A percentile compares a stretch with the other conserved stretches of the same genome.
Evolutionary conservation across 2,329 filamentous ascomycete species (phyloP).

Genomic region (Xylariaceae sp.): DNA sequence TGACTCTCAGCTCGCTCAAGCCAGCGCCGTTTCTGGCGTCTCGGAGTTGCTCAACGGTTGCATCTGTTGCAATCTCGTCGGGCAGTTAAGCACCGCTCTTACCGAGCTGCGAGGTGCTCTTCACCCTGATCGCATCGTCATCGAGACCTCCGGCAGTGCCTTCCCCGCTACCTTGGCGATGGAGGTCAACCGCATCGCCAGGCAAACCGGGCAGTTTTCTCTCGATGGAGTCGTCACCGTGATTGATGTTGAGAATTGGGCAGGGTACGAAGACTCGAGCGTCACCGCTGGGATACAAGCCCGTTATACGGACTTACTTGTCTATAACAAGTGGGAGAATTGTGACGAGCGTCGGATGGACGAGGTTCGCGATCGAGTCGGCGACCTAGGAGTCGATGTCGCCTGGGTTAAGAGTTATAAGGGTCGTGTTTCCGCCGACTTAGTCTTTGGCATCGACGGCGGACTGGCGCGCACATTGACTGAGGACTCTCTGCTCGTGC

Average conservation of each 20-base stretch:
- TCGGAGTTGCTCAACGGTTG: conserved; percentile 94
- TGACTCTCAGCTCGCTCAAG: conserved; percentile 85
- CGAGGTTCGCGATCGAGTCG: conserved; percentile 72
- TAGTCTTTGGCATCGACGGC: conserved; percentile 86
- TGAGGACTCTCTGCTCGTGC: conserved; percentile 34
- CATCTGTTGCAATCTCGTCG: conserved; percentile 98
- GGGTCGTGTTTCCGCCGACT: conserved; percentile 72
- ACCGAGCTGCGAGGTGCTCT: conserved; percentile 61
- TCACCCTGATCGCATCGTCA: conserved; percentile 78
- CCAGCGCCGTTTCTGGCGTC: conserved; percentile 80
- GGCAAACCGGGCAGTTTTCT: conserved; percentile 66
- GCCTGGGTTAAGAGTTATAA: conserved; percentile 82
- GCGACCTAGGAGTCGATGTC: conserved; percentile 76
- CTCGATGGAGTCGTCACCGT: conserved; percentile 88
- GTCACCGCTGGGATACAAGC: conserved; percentile 89
- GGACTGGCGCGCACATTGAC: conserved; percentile 63
- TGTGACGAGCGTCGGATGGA: conserved; percentile 74
- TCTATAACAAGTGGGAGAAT: conserved; percentile 90
- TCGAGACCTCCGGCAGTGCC: conserved; percentile 88
- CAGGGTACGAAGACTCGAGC: conserved; percentile 85
- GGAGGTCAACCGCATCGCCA: conserved; percentile 77
- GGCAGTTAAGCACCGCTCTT: conserved; percentile 80
- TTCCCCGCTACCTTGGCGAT: conserved; percentile 87
- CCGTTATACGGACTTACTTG: conserved; percentile 82
- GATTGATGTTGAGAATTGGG: conserved; percentile 93